Conservation (phyloP, 306 rosid species). For the Macrotyloma uniflorum region DNA sequence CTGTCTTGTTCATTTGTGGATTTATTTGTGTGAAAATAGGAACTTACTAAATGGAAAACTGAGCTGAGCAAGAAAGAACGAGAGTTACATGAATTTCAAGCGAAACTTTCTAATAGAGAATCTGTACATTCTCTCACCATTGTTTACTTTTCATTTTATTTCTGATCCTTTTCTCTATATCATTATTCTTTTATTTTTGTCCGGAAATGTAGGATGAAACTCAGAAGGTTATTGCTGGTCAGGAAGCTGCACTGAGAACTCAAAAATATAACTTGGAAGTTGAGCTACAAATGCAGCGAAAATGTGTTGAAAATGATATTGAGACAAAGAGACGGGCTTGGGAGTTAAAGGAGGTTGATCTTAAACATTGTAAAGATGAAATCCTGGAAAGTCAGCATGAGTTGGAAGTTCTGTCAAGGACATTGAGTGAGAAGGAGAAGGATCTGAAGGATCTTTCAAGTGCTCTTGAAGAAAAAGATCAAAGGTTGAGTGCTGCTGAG, state of each 20-base stretch:
- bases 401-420: conserved; percentile 65
- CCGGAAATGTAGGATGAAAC: conserved; percentile 67
- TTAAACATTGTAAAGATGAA: conserved; percentile 72
- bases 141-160: conserved; percentile 25
- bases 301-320: conserved; percentile 77
- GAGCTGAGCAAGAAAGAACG: conserved; percentile 70
- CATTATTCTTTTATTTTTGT: conserved; percentile 14
- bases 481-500: conserved; percentile 51
- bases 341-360: conserved; percentile 98
- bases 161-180: conserved; percentile 3
- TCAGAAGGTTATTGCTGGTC: conserved; percentile 63
- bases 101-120: conserved; percentile 68
- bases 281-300: conserved; percentile 68
- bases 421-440: conserved; percentile 71
- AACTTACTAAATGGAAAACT: conserved; percentile 55
- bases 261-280: conserved; percentile 69
- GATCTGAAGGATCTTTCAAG: conserved; percentile 64
- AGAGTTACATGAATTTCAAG: conserved; percentile 68
- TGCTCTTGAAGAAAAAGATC: conserved; percentile 67
- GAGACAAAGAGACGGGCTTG: conserved; percentile 86
- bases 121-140: conserved; percentile 57
- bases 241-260: conserved; percentile 61
- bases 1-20: conserved; percentile 33
- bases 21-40: conserved; percentile 53
- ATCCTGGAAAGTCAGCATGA: conserved; percentile 76